Evolutionary conservation across 805 yeast species (phyloP).

Genomic region (Cyberlindnera maclurae): DNA sequence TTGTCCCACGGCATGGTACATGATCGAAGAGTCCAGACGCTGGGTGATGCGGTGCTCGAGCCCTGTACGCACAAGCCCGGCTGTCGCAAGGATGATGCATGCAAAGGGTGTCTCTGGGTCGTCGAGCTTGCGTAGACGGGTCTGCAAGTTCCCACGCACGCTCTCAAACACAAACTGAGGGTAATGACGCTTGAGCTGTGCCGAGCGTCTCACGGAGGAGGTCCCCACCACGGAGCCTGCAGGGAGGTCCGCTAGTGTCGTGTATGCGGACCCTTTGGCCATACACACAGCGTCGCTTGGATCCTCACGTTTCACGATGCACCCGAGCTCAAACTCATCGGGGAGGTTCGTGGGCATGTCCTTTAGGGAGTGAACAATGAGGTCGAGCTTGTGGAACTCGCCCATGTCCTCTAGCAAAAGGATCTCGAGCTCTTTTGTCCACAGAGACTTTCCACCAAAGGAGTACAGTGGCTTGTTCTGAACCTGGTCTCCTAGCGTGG

Average conservation of each 20-base stretch:
- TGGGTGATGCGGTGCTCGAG: constrained; percentile 71
- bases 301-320: constrained; percentile 80
- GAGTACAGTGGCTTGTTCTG: constrained; percentile 82
- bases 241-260: constrained; percentile 67
- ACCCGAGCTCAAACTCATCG: constrained; percentile 82
- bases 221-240: constrained; percentile 87
- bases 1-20: constrained; percentile 98
- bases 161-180: constrained; percentile 77
- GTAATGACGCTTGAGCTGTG: constrained; percentile 73
- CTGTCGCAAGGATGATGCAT: constrained; percentile 86
- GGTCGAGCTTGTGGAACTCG: constrained; percentile 61
- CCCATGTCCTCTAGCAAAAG: constrained; percentile 59
- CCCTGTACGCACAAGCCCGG: constrained; percentile 76
- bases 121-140: constrained; percentile 78
- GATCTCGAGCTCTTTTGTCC: constrained; percentile 94
- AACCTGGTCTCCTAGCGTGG: constrained; percentile 87
- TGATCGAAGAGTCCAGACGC: constrained; percentile 61
- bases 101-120: constrained; percentile 52
- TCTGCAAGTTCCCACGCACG: constrained; percentile 78
- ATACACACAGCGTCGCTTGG: constrained; percentile 90
- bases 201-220: constrained; percentile 87
- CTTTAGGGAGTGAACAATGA: constrained; percentile 90
- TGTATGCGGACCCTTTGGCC: constrained; percentile 58
- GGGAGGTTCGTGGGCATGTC: constrained; percentile 91
- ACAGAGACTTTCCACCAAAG: constrained; percentile 91